These are phyloP conservation scores for Gonapodya prolifera DNA, from an alignment of 192 early-diverging fungal species.

Conservation along the genomic window DNA sequence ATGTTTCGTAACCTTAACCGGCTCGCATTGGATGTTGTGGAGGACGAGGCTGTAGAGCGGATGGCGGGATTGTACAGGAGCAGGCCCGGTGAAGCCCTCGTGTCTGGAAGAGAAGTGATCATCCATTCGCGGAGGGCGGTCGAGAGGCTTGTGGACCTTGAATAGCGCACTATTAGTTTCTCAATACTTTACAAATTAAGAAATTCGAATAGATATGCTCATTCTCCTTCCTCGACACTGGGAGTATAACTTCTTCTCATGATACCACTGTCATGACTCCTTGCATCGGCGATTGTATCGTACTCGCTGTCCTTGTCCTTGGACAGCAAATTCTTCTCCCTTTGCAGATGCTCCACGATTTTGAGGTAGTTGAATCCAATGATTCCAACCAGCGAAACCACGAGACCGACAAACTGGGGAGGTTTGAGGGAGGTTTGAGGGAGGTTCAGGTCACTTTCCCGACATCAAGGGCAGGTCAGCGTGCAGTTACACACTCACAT, in stretches of 20 bases:
- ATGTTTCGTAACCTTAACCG: not conserved
- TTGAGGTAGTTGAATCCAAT: conserved; percentile 61
- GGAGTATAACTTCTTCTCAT: not conserved
- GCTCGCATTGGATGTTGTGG: not conserved
- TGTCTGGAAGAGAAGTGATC: not conserved
- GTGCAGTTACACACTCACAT: no score
- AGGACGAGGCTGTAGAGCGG: not conserved
- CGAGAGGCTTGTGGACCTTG: not conserved
- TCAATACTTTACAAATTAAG: no score
- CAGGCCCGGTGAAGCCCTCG: not conserved
- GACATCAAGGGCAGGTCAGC: not conserved
- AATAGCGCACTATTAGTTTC: no score
- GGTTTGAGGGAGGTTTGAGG: conserved; percentile 7
- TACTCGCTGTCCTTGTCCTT: not conserved
- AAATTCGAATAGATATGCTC: not conserved
- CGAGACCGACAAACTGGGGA: conserved; percentile 60
- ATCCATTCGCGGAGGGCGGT: not conserved
- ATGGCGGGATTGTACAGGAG: not conserved
- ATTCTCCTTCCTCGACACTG: not conserved
- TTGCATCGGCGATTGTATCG: not conserved
- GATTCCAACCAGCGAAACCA: conserved; percentile 74
- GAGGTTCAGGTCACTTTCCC: not conserved
- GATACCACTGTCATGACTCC: not conserved
- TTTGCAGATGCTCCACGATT: conserved; percentile 11
- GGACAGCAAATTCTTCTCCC: not conserved